Evolutionary conservation across 2,329 filamentous ascomycete genomes (phyloP).

Genomic region (Sordariomycetes sp.): DNA sequence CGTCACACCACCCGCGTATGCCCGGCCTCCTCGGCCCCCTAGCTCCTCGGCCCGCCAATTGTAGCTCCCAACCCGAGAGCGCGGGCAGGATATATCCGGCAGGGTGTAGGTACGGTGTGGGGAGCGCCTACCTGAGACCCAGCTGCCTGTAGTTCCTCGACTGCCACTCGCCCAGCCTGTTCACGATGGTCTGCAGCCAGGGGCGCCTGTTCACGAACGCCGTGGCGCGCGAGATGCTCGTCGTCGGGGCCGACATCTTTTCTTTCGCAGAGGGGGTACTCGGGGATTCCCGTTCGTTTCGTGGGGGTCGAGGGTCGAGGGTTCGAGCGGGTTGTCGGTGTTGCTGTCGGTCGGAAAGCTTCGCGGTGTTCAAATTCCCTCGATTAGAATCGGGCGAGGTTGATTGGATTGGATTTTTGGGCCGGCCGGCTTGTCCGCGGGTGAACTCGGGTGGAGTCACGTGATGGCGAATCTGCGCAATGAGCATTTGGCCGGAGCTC

Average conservation of each 20-base stretch:
- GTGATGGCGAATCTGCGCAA: neutral
- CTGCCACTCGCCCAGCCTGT: neutral
- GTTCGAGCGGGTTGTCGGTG: neutral
- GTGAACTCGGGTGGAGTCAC: constrained; percentile 4
- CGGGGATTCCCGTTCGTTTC: neutral
- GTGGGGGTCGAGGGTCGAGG: neutral
- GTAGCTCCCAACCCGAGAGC: neutral
- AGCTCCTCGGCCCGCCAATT: neutral
- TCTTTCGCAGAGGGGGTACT: neutral
- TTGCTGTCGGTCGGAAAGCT: neutral
- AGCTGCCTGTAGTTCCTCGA: constrained; percentile 4
- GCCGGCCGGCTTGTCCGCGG: neutral
- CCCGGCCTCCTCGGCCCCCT: neutral
- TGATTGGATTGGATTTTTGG: constrained; percentile 5
- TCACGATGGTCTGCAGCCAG: neutral
- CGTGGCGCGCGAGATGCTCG: neutral
- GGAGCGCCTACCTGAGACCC: constrained; percentile 2
- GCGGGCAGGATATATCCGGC: neutral
- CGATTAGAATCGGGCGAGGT: constrained; percentile 5
- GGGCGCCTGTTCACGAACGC: constrained; percentile 1
- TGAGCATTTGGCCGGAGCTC: neutral
- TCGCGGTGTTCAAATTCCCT: constrained; percentile 1
- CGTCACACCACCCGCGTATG: neutral
- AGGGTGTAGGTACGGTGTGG: neutral
- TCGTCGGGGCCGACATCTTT: constrained; percentile 1